These are phyloP conservation scores for Pyrus pyrifolia DNA, from an alignment of 306 rosid species.

Conservation along the genomic window DNA sequence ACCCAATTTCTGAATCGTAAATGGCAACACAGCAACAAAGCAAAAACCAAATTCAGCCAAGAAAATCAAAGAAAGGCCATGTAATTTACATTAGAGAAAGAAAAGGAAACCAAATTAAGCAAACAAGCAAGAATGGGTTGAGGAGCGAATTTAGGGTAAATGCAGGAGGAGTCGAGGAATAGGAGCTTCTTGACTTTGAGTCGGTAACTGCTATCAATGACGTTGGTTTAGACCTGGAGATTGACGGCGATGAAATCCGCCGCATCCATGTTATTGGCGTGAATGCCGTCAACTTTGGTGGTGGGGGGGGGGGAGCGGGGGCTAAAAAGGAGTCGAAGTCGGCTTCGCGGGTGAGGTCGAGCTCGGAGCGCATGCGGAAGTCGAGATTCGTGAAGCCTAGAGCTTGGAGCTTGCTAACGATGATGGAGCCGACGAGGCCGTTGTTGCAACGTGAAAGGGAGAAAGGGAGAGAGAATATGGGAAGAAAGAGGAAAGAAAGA, in stretches of 20 bases:
- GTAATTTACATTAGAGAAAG: no score
- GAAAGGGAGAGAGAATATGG: no score
- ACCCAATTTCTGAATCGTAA: no score
- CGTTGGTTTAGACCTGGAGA: slow-evolving; percentile 85
- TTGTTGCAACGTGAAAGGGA: slow-evolving; percentile 29
- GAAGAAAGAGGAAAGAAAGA: no score
- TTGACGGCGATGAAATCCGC: slow-evolving; percentile 76
- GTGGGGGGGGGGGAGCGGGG: slow-evolving; percentile 63
- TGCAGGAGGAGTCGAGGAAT: slow-evolving; percentile 81
- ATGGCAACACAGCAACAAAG: no score
- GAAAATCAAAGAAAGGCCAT: no score
- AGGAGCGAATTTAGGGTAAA: slow-evolving; percentile 89
- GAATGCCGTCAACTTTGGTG: slow-evolving; percentile 89
- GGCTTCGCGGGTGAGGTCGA: slow-evolving; percentile 72
- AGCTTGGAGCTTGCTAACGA: slow-evolving; percentile 56
- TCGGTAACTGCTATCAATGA: slow-evolving; percentile 58
- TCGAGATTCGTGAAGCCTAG: slow-evolving; percentile 63
- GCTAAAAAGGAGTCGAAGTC: slow-evolving; percentile 81
- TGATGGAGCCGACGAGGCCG: slow-evolving; percentile 81
- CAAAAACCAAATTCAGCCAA: no score
- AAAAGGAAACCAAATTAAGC: no score
- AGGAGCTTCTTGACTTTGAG: slow-evolving; percentile 61
- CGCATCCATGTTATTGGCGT: slow-evolving; percentile 80
- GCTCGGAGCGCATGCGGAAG: slow-evolving; percentile 56
- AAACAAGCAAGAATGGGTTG: slow-evolving; percentile 48